Evolutionary conservation across 345 rosid genomes (phyloP), one percentile per base, ranked within the genome.

Genomic region (Lepidium aucheri): DNA sequence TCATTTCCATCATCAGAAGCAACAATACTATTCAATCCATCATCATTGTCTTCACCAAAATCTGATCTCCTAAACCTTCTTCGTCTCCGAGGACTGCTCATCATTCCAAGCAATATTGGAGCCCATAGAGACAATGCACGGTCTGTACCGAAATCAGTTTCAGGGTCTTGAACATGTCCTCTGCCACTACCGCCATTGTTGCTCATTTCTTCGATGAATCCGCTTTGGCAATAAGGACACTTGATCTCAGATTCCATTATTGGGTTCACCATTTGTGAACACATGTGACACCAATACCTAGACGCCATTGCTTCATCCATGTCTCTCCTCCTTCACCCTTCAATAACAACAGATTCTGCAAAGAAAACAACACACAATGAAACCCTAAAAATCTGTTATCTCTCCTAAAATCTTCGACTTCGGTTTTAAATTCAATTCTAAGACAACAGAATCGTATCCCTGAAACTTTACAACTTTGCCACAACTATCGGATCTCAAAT

Each of bases 31-130:
- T 1, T 30, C 1, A 18, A 17, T 0, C 55, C 71, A 35, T 77
- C 86, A 50, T 76, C 78, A 20, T 81, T 80, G 0, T 85, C 91
- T 44, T 79, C 90, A 22, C 74, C 84, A 49, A 79, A 80, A 12
- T 66, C 86, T 24, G 75, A 40, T 60, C 81, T 84, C 55, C 97
- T 80, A 7, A 73, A 63, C 75, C 91, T 81, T 62, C 89, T 75
- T 28, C 78, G 77, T 8, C 85, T 84, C 9, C 76, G 81, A 8
- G 82, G 74, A 69, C 81, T 84, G 3, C 84, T 88, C 84, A 86
- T 85, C 96, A 93, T 85, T 1, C 95, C 94, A 6, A 93, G 87
- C 72, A 93, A 78, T 72, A 93, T 72, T 0, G 98, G 94, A 3
- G 84, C 92, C 97, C 96, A 90, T 26, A 86, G 82, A 59, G 90